Base-by-base conservation (phyloP, 2,329 filamentous ascomycete species). In the Aspergillus costaricaensis region DNA sequence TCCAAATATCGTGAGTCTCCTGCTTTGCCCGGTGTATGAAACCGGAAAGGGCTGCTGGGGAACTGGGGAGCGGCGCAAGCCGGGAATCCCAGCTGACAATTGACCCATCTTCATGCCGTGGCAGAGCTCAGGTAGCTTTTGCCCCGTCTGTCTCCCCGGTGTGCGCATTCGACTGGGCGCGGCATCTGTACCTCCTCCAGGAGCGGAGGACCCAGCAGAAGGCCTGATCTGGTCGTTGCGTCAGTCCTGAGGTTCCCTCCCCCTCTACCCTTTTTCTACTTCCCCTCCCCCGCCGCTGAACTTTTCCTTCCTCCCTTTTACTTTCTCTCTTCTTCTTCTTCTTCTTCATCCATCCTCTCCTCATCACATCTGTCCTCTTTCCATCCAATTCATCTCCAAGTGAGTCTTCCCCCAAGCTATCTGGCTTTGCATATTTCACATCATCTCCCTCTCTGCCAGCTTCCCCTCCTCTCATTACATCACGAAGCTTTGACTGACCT, bases 1-100 rank as follows among this genome's bases (percentile, higher is more conserved):
- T 36, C 52, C 60, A 71, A 67, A 75, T 72, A 74, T 72, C 70
- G 72, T 75, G 68, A 67, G 51, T 67, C 69, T 76, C 75, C 75
- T 76, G 75, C 70, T 76, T 77, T 75, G 70, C 73, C 75, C 75
- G 76, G 75, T 76, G 73, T 73, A 72, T 75, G 73, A 76, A 76
- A 76, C 74, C 73, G 74, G 74, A 75, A 75, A 74, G 65, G 32
- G 67, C 67, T 68, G 66, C 63, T 69, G 64, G 64, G 64, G 61
- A 68, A 55, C 62, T 67, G 61, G 56, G 59, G 55, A 65, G 66
- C 72, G 72, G 72, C 68, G 71, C 68, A 71, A 68, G 65, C 65
- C 72, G 72, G 72, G 65, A 68, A 52, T 56, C 53, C 58, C 62
- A 62, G 63, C 65, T 67, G 58, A 54, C 63, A 60, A 57, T 59